Conservation (phyloP, 257 asterid species). For the Plantago ovata region DNA sequence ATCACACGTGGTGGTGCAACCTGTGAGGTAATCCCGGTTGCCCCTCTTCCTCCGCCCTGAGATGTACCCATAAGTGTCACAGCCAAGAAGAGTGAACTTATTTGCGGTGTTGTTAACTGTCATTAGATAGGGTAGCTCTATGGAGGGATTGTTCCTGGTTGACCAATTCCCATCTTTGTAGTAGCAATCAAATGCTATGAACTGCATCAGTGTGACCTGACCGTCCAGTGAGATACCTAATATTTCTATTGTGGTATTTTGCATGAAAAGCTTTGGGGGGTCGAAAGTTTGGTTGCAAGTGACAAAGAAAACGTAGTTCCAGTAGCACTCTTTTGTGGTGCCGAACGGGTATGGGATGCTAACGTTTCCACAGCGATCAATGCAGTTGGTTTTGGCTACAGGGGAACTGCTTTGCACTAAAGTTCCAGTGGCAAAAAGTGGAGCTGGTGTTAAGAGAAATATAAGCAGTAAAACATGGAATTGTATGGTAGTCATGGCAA, state of each 20-base stretch:
- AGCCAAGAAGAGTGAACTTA: constrained; percentile 24
- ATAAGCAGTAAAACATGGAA: not conserved
- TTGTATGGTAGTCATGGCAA: not conserved
- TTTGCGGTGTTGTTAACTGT: constrained; percentile 23
- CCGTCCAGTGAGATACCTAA: constrained; percentile 20
- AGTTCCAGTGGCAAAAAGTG: constrained; percentile 6
- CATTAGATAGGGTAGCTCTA: fast-evolving
- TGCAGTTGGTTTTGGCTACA: constrained; percentile 20
- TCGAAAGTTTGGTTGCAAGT: constrained; percentile 10
- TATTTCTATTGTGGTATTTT: constrained; percentile 5
- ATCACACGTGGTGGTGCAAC: constrained; percentile 28
- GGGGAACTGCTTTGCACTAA: no score
- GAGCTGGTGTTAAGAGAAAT: not conserved
- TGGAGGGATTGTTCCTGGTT: fast-evolving
- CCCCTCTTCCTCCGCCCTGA: constrained; percentile 3
- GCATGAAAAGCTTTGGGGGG: constrained; percentile 14
- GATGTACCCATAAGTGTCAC: constrained; percentile 17
- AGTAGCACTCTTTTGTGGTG: constrained; percentile 9
- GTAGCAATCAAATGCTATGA: constrained; percentile 17
- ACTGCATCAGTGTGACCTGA: constrained; percentile 11
- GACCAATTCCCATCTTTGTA: not conserved
- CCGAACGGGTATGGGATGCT: constrained; percentile 33
- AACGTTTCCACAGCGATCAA: constrained; percentile 16
- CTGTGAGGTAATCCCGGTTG: constrained; percentile 5
- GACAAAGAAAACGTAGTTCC: not conserved